Percentiles rank a stretch among this genome's conserved stretches.
Evolutionary conservation across 306 rosid genomes (phyloP).

Genomic region (Purshia tridentata): DNA sequence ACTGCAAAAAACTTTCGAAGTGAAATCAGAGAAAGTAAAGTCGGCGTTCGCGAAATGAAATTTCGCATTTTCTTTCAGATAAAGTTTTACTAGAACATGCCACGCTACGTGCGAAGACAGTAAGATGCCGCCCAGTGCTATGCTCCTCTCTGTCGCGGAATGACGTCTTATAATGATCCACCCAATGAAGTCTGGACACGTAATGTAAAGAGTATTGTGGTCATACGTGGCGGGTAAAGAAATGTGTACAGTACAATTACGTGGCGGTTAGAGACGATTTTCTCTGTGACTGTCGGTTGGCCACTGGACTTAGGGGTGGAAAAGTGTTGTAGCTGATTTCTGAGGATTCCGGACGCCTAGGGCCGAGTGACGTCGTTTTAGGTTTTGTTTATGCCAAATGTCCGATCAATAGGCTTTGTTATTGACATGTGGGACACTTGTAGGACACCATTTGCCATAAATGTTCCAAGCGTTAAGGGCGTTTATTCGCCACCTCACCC

Average conservation of each 20-base stretch:
- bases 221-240: neutral
- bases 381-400: neutral
- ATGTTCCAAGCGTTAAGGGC: neutral
- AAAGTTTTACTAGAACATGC: neutral
- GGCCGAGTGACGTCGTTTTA: slow-evolving; percentile 1
- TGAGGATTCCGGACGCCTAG: neutral
- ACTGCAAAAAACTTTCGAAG: neutral
- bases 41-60: neutral
- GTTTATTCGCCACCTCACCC: neutral
- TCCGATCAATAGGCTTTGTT: neutral
- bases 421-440: neutral
- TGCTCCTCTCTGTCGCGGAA: neutral
- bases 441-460: neutral
- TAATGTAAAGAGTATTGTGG: neutral
- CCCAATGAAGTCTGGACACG: neutral
- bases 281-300: neutral
- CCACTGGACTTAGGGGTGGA: neutral
- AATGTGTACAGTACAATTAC: too few species aligned
- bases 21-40: neutral
- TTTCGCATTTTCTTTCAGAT: too few species aligned
- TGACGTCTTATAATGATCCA: neutral
- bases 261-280: too few species aligned
- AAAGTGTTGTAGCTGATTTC: neutral
- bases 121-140: neutral
- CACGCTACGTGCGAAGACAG: neutral